These are phyloP conservation scores for Leccinum olivaceopallidum DNA, from an alignment of 768 basidiomycete species.

Conservation along the genomic window DNA sequence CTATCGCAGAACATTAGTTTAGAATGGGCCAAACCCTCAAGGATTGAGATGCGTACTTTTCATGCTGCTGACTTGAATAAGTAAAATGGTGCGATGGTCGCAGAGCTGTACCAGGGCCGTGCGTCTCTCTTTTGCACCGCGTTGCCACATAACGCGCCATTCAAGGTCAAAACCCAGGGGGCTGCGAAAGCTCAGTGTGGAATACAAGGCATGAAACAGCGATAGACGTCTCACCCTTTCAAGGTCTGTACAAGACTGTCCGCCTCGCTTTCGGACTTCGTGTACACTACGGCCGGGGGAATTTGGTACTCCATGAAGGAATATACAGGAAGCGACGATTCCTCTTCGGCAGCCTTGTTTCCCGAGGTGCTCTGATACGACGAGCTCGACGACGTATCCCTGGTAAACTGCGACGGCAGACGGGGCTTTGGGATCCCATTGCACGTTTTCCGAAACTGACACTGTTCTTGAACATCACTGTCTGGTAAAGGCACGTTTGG, in stretches of 20 bases:
- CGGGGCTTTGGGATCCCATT: not conserved
- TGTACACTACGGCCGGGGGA: constrained; percentile 40
- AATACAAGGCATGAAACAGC: not conserved
- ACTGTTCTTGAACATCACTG: not conserved
- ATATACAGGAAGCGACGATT: constrained; percentile 33
- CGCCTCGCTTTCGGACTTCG: constrained; percentile 41
- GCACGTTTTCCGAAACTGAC: not conserved
- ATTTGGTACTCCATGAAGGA: constrained; percentile 37
- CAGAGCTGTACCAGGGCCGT: constrained; percentile 49
- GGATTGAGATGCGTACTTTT: constrained; percentile 33
- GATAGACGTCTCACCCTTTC: constrained; percentile 33
- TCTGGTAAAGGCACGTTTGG: not conserved
- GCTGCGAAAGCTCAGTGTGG: constrained; percentile 23
- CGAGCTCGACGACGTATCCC: constrained; percentile 3
- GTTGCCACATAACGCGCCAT: constrained; percentile 42
- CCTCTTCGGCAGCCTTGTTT: constrained; percentile 3
- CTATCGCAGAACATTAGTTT: constrained; percentile 24
- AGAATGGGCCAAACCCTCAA: not conserved
- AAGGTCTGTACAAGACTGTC: constrained; percentile 39
- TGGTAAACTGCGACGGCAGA: constrained; percentile 1
- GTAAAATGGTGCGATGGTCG: constrained; percentile 42
- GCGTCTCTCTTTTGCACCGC: constrained; percentile 33
- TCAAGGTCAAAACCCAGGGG: constrained; percentile 55
- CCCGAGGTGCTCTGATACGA: constrained; percentile 3
- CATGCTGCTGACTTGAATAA: constrained; percentile 52